These are phyloP conservation scores for Ophiostoma piceae DNA, from an alignment of 2,329 filamentous ascomycete genomes.

Conservation along the genomic window DNA sequence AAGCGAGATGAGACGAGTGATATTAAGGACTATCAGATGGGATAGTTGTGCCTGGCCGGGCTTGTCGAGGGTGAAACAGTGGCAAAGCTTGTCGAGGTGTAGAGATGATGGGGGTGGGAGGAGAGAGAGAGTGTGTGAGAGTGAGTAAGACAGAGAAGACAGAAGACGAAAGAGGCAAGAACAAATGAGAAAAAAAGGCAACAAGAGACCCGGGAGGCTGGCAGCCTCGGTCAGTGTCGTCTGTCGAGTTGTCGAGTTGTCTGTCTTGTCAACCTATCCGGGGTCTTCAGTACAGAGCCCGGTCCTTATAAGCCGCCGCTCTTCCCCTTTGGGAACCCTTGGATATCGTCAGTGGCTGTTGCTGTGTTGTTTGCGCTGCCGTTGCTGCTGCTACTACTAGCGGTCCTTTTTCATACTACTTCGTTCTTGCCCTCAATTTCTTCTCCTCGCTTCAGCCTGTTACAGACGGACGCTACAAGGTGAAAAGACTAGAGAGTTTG, in stretches of 20 bases:
- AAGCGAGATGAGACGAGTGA: not conserved
- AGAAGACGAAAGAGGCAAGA: not conserved
- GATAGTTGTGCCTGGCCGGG: constrained; percentile 1
- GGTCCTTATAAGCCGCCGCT: constrained; percentile 1
- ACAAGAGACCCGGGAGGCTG: not conserved
- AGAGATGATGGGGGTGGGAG: not conserved
- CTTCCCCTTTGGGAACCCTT: constrained; percentile 1
- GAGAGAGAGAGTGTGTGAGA: not conserved
- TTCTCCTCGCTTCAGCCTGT: not conserved
- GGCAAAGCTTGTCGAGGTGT: constrained; percentile 16
- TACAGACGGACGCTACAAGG: not conserved
- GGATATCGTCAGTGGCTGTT: not conserved
- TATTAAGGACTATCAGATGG: constrained; percentile 16
- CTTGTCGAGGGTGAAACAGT: not conserved
- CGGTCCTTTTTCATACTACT: not conserved
- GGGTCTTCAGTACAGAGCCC: not conserved
- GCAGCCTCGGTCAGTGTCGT: not conserved
- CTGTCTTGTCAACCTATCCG: not conserved
- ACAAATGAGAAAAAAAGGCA: not conserved
- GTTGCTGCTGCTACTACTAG: constrained; percentile 2
- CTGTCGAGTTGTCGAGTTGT: not conserved
- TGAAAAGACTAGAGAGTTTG: not conserved
- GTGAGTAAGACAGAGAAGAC: not conserved
- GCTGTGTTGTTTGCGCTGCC: not conserved
- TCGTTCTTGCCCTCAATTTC: not conserved